phyloP scores from a whole-genome alignment of 1,284 basidiomycete species.

The Boletus putidus region DNA sequence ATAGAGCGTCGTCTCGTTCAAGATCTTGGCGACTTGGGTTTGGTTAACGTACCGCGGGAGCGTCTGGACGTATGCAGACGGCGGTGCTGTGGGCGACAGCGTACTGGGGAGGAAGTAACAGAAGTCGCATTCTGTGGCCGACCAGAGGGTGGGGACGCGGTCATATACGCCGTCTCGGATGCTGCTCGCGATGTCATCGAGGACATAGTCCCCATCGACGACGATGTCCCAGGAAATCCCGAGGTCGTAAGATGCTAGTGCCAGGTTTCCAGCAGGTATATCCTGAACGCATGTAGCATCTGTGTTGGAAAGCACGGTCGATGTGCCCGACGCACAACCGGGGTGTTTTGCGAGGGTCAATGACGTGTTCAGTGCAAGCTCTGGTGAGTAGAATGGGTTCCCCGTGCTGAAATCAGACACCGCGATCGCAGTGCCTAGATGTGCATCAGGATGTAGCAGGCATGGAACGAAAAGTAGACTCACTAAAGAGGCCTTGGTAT shows the following conservation, averaged over 20 bases:
- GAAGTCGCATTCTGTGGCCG: constrained; percentile 8
- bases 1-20: constrained; percentile 10
- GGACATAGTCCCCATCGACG: constrained; percentile 11
- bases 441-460: background rate
- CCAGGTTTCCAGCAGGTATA: background rate
- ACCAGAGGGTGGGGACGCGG: constrained; percentile 12
- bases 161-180: constrained; percentile 10
- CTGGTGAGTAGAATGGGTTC: constrained; percentile 12
- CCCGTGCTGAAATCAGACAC: constrained; percentile 16
- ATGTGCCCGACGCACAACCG: constrained; percentile 9
- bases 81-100: constrained; percentile 4
- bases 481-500: constrained; percentile 14
- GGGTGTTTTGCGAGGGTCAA: constrained; percentile 14
- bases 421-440: constrained; percentile 15
- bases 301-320: constrained; percentile 2
- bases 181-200: constrained; percentile 10
- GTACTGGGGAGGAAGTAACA: constrained; percentile 11
- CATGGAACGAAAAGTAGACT: background rate
- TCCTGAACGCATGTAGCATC: background rate
- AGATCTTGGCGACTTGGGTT: constrained; percentile 1
- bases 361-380: background rate
- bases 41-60: background rate
- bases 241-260: background rate
- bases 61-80: background rate
- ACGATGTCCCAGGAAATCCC: constrained; percentile 1